Base-by-base conservation (phyloP, 371 early-diverging fungal species). In the Rhizomucor pusillus region DNA sequence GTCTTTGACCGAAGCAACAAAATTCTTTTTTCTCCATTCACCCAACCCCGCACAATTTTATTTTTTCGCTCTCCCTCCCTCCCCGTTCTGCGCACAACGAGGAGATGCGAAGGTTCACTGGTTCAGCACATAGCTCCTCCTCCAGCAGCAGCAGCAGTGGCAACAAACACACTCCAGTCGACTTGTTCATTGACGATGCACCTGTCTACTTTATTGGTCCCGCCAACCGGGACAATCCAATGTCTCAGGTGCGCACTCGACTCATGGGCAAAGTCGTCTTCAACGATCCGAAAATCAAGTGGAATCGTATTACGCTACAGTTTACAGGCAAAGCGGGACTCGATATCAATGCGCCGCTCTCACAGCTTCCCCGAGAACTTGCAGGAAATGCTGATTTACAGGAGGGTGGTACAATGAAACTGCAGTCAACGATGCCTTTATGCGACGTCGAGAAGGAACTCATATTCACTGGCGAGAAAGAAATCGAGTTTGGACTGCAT, bases 391-490 rank as follows among this genome's bases (percentile, higher is more conserved):
- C 29, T 29, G 29, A 29, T 29, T 29, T 29, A 29, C 29, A 50
- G n/a, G 63, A 67, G 2, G 64, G 50, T 20, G 44, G 41, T 11
- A 60, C 54, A 2, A 71, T 58, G 2, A 37, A 43, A n/a, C 52
- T 71, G 24, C 67, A 71, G n/a, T 63, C 69, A 10, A 61, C 54
- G 0, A 59, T 73, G 10, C 57, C 63, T 33, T 54, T 77, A 4
- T 77, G 74, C 44, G 64, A 77, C 40, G 63, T 77, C 2, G 77
- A 77, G 18, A 77, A 77, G 47, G 77, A 77, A 19, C 60, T 77
- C 10, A 77, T 77, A 23, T 73, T 73, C 24, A 65, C 67, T 0
- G 77, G 77, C 1, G 71, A 73, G 36, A 49, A 56, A 12, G 51
- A 50, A 5, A 77, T 73, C 48, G 74, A 68, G 1, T 77, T 77